Evolutionary conservation across 371 early-diverging fungal species (phyloP), one percentile per base, ranked within the genome.

Genomic region (Lichtheimia ornata): DNA sequence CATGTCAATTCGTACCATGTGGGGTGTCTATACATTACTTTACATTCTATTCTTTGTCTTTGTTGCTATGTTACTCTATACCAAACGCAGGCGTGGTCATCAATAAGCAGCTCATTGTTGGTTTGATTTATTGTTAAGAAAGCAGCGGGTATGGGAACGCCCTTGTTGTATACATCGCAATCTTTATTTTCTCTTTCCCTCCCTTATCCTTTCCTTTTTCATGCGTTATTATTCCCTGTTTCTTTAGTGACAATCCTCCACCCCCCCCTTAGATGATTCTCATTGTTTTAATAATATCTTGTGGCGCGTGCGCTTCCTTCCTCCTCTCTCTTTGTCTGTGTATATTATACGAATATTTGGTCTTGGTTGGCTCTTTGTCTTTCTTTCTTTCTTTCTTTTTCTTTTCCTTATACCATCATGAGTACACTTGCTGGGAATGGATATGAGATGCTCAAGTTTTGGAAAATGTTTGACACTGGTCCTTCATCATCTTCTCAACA

Each of bases 41-140:
- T 53, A 28, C 28, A 14, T 61, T 20, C 20, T 30, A 28, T 61
- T 61, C 53, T 61, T 61, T 43, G n/a, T 45, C 28, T 61, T 61
- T 45, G 30, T 61, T 45, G 24, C 52, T 0, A 11, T 61, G 30
- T 53, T 61, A 17, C n/a, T 53, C n/a, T 44, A 45, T 18, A 40
- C 22, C 43, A 30, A 53, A 52, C 20, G 41, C 17, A 22, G 14
- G 17, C 14, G 20, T n/a, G n/a, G n/a, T 30, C 14, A 30, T 30
- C 11, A 35, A 9, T 35, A 11, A 50, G 50, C 22, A 4, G 22
- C 27, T 51, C 14, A 0, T 15, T 12, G 7, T 5, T 28, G 14
- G n/a, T n/a, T n/a, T n/a, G n/a, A n/a, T n/a, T n/a, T n/a, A n/a
- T n/a, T 52, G 52, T 18, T 50, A 50, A 9, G 30, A 53, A 27